A percentile compares a stretch with the other conserved stretches of the same genome.
These are phyloP conservation scores for Zoysia pacifica DNA, from an alignment of 176 grass and related monocot species.

Conservation along the genomic window DNA sequence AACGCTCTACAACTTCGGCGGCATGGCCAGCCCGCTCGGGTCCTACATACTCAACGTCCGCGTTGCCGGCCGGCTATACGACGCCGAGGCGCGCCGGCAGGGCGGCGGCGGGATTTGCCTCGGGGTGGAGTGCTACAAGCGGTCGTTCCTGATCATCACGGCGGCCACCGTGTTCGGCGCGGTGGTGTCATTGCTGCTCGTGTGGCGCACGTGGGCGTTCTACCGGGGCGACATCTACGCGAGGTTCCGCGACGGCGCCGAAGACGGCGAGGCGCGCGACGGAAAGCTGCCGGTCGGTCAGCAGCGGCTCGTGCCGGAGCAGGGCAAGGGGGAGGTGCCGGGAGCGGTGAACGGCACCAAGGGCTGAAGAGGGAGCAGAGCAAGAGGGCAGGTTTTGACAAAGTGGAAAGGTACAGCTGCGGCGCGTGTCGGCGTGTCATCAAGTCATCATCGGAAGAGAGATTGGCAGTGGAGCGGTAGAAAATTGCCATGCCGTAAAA, in stretches of 20 bases:
- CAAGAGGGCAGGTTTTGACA: too few species aligned
- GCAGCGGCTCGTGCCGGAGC: slow-evolving; percentile 9
- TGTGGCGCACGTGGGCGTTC: slow-evolving; percentile 73
- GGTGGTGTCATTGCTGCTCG: slow-evolving; percentile 61
- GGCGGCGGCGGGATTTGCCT: slow-evolving; percentile 41
- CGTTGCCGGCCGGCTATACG: slow-evolving; percentile 67
- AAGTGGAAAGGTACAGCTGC: too few species aligned
- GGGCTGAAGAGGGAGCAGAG: background rate
- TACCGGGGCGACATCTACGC: slow-evolving; percentile 81
- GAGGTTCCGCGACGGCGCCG: slow-evolving; percentile 45
- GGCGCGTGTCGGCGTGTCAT: too few species aligned
- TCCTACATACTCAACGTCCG: slow-evolving; percentile 66
- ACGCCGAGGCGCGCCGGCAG: slow-evolving; percentile 52
- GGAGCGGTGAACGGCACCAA: background rate
- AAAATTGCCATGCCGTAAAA: too few species aligned
- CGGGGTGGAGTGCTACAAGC: slow-evolving; percentile 58
- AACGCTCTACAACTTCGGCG: slow-evolving; percentile 84
- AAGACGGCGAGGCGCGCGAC: background rate
- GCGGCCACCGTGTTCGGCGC: slow-evolving; percentile 52
- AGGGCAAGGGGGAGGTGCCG: background rate
- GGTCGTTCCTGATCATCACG: slow-evolving; percentile 65
- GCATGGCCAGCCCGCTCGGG: slow-evolving; percentile 65
- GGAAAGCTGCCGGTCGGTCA: too few species aligned
- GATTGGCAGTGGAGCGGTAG: too few species aligned
- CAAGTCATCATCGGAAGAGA: too few species aligned